A percentile compares a stretch with the other conserved stretches of the same genome.
phyloP scores from a whole-genome alignment of 305 asterid genomes.

The Fraxinus albicans region DNA sequence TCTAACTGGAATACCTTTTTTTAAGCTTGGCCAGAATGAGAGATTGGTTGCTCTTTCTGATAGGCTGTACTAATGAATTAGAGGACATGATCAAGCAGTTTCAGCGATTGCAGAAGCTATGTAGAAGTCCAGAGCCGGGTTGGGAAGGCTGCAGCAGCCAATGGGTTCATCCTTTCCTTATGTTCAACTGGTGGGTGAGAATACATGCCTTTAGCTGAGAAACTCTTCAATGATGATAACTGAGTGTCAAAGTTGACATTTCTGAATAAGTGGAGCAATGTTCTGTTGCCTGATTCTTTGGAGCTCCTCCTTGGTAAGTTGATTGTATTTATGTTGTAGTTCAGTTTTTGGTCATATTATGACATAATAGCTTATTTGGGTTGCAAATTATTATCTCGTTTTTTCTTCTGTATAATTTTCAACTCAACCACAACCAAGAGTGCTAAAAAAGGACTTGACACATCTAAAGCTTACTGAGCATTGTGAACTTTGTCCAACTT shows the following conservation, averaged over 20 bases:
- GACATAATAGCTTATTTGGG: not conserved
- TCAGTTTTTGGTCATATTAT: not conserved
- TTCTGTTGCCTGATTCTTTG: conserved; percentile 77
- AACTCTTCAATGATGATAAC: conserved; percentile 73
- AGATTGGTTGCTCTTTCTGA: conserved; percentile 52
- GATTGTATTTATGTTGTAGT: not conserved
- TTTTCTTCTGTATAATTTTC: not conserved
- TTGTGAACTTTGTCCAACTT: not conserved
- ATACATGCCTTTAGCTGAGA: conserved; percentile 94
- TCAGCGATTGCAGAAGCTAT: conserved; percentile 84
- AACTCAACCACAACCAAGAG: not conserved
- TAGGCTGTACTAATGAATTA: conserved; percentile 71
- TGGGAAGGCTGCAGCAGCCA: conserved; percentile 83
- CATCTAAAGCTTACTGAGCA: not conserved
- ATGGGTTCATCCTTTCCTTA: conserved; percentile 80
- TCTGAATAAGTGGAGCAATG: conserved; percentile 92
- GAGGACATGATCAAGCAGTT: conserved; percentile 75
- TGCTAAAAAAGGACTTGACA: not conserved
- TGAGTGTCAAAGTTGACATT: conserved; percentile 80
- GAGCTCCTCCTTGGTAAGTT: conserved; percentile 95
- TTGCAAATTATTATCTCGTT: not conserved
- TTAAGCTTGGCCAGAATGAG: conserved; percentile 82
- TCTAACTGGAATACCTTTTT: conserved; percentile 87
- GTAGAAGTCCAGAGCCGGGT: conserved; percentile 73
- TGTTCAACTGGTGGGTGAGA: conserved; percentile 96